Conservation (phyloP, 352 stramenopile genomes). For the Globisporangium recalcitrans region DNA sequence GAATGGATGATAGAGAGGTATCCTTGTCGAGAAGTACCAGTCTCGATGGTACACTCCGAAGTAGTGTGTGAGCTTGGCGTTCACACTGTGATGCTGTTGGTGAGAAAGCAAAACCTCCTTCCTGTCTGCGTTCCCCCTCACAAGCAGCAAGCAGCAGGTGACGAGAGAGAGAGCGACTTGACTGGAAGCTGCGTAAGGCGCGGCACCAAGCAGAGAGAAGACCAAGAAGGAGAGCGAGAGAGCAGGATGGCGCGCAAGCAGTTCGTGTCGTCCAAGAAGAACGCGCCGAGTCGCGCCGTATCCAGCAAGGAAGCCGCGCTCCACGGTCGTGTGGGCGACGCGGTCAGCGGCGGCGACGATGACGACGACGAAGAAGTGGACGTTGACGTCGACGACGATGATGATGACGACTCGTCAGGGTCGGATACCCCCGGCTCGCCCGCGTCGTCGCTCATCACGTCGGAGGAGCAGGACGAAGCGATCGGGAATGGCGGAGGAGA, state of each 20-base stretch:
- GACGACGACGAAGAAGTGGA: conserved; percentile 20
- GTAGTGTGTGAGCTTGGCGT: too few species aligned
- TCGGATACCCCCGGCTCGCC: conserved; percentile 22
- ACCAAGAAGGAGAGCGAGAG: background rate
- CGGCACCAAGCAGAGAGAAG: background rate
- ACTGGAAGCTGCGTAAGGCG: background rate
- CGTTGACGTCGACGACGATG: conserved; percentile 21
- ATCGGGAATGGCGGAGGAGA: conserved; percentile 13
- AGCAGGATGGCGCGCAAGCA: conserved; percentile 68
- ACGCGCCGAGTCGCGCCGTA: conserved; percentile 67
- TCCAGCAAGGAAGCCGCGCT: conserved; percentile 83
- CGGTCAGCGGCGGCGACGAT: conserved; percentile 21
- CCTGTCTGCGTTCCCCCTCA: background rate
- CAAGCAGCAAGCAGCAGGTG: too few species aligned
- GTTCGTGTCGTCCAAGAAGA: conserved; percentile 87
- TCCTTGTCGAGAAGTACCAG: too few species aligned
- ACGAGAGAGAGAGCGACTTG: background rate
- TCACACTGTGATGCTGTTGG: background rate
- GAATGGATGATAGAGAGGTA: too few species aligned
- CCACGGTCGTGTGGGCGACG: conserved; percentile 33
- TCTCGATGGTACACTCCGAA: background rate
- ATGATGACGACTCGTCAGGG: conserved; percentile 19
- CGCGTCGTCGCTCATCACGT: conserved; percentile 27
- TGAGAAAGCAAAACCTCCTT: conserved; percentile 12
- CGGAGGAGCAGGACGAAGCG: conserved; percentile 22